Percentiles rank a stretch among this genome's conserved stretches.
These are phyloP conservation scores for Taiozyma sp. DNA, from an alignment of 1,139 yeast species.

Conservation along the genomic window DNA sequence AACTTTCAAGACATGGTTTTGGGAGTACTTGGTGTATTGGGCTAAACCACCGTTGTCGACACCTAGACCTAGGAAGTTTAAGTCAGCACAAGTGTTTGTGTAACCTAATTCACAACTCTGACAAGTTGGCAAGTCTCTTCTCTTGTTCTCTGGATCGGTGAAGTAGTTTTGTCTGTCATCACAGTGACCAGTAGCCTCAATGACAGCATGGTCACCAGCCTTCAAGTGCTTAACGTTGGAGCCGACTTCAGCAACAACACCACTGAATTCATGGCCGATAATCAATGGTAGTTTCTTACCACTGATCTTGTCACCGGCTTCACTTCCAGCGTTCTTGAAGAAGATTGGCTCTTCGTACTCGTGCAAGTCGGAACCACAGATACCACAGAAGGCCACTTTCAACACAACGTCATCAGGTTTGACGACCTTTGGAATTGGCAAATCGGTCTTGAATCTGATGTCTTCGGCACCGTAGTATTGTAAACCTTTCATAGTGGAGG, in stretches of 20 bases:
- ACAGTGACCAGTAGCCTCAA: constrained; percentile 52
- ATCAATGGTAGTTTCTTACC: constrained; percentile 36
- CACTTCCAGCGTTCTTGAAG: constrained; percentile 31
- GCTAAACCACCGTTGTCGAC: constrained; percentile 47
- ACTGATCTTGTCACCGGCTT: constrained; percentile 28
- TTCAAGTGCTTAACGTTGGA: constrained; percentile 26
- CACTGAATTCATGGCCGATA: constrained; percentile 60
- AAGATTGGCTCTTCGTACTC: constrained; percentile 49
- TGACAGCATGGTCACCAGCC: constrained; percentile 41
- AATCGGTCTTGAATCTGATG: constrained; percentile 8
- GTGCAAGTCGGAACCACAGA: constrained; percentile 51
- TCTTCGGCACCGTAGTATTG: constrained; percentile 27
- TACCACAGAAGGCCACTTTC: constrained; percentile 49
- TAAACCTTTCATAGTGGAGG: constrained; percentile 44
- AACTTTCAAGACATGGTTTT: constrained; percentile 39
- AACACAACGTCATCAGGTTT: constrained; percentile 45
- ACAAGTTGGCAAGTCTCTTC: constrained; percentile 28
- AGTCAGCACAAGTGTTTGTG: constrained; percentile 41
- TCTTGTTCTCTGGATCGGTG: constrained; percentile 19
- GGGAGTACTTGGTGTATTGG: constrained; percentile 44
- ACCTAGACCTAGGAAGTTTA: constrained; percentile 42
- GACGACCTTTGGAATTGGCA: constrained; percentile 40
- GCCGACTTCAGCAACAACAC: constrained; percentile 36
- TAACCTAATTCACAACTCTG: constrained; percentile 40
- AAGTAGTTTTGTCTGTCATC: constrained; percentile 32